Base-by-base conservation (phyloP, 2,329 filamentous ascomycete species). In the Aspergillus persii region DNA sequence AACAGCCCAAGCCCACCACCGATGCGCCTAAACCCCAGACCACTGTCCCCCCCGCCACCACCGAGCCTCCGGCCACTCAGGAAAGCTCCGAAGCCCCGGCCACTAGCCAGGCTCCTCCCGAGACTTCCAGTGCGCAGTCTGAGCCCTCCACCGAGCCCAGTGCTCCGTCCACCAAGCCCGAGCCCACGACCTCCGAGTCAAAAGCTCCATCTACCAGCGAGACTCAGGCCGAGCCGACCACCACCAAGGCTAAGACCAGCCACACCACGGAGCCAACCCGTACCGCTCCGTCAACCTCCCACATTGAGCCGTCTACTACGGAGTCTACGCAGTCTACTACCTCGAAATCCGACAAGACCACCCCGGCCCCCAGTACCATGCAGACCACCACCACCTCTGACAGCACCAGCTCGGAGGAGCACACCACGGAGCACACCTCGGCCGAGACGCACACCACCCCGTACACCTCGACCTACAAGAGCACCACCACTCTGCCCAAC, bases 401-500 rank as follows among this genome's bases (percentile, higher is more conserved):
- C 2, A 67, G 65, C 15, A 56, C 64, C n/a, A 56, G 59, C 53
- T 58, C 61, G 8, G 58, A 62, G 15, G 58, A 60, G 6, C 50
- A 49, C 1, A 70, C 67, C 18, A 67, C 68, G 4, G 60, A 65
- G 5, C 59, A 23, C 18, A 23, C 18, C 18, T 23, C 62, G 23
- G 58, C 65, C 0, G 67, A 63, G 8, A 67, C 68, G 2, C 59
- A 61, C 26, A 69, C 69, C 39, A 71, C 67, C 23, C 65, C 69
- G 23, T 72, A 61, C 62, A 79, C 76, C 9, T 76, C 76, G 2
- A 79, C 77, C 47, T 71, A 68, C 63, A 66, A 76, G 57, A 72
- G 69, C 55, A 79, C 76, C 33, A 76, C 74, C 29, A 81, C 78
- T 11, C 59, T 76, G 9, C 63, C 76, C 18, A 69, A 81, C 59